phyloP scores from a whole-genome alignment of 768 basidiomycete genomes.

The Lanmaoa pseudosensibilis region DNA sequence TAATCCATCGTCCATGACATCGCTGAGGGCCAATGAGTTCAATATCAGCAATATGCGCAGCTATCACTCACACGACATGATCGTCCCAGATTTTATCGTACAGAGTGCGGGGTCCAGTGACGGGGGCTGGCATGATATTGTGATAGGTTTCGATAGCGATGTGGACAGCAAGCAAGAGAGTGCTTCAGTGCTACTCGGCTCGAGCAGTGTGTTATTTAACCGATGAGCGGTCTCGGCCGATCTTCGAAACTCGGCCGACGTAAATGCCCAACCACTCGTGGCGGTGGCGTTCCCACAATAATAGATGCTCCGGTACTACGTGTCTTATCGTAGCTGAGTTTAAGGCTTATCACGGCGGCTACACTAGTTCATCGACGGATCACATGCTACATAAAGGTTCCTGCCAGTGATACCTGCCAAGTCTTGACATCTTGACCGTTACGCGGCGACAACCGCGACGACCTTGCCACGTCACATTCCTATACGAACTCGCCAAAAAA shows the following conservation, averaged over 20 bases:
- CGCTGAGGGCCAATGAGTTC: constrained; percentile 40
- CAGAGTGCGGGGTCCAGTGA: constrained; percentile 73
- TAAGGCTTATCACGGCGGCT: too few species aligned
- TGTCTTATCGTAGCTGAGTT: too few species aligned
- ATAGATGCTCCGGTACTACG: too few species aligned
- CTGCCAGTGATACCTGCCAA: too few species aligned
- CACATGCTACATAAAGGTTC: too few species aligned
- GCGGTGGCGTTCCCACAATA: too few species aligned
- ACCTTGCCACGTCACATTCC: too few species aligned
- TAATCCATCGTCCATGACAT: constrained; percentile 71
- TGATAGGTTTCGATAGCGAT: not conserved
- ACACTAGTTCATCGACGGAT: too few species aligned
- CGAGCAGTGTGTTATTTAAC: constrained; percentile 7
- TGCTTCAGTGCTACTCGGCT: not conserved
- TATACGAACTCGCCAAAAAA: too few species aligned
- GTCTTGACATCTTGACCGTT: too few species aligned
- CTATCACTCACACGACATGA: constrained; percentile 75
- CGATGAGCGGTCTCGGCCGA: constrained; percentile 14
- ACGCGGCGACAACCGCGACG: too few species aligned
- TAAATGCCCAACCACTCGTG: too few species aligned
- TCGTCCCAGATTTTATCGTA: constrained; percentile 99
- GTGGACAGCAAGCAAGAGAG: not conserved
- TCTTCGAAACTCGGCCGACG: constrained; percentile 9
- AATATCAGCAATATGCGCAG: constrained; percentile 5
- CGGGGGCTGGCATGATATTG: constrained; percentile 53